Conservation (phyloP, 2,329 filamentous ascomycete genomes). For the Escovopsis weberi region DNA sequence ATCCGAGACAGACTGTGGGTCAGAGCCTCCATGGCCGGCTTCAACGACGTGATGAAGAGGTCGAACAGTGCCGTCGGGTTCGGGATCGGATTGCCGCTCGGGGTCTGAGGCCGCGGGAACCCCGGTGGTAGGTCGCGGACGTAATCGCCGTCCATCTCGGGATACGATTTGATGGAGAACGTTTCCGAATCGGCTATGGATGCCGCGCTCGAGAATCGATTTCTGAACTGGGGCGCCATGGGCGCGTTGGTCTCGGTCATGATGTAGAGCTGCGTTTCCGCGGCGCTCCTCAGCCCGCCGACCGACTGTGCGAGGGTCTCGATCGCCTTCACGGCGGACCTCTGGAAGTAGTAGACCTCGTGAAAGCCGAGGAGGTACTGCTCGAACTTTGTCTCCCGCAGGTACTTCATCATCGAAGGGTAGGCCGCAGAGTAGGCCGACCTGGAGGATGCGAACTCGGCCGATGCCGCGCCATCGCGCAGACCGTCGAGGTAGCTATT, state of each 20-base stretch:
- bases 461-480: conserved; percentile 52
- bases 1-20: conserved; percentile 73
- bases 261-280: conserved; percentile 70
- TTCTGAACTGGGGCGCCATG: not conserved
- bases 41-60: conserved; percentile 70
- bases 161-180: not conserved
- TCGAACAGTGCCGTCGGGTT: conserved; percentile 64
- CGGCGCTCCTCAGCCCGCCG: conserved; percentile 73
- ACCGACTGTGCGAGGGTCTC: conserved; percentile 73
- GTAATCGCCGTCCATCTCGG: not conserved
- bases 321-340: conserved; percentile 62
- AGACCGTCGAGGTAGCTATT: conserved; percentile 67
- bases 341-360: conserved; percentile 59
- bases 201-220: conserved; percentile 1
- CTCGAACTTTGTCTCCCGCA: conserved; percentile 73
- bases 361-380: conserved; percentile 67
- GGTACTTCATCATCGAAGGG: conserved; percentile 52
- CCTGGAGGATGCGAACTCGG: conserved; percentile 43
- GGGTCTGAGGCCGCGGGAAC: not conserved
- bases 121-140: not conserved
- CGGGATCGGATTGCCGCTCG: conserved; percentile 15
- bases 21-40: conserved; percentile 80
- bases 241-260: conserved; percentile 40
- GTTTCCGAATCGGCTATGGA: conserved; percentile 2
- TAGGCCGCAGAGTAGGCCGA: conserved; percentile 45